These are phyloP conservation scores for Pistacia vera DNA, from an alignment of 345 rosid species.

Conservation along the genomic window DNA sequence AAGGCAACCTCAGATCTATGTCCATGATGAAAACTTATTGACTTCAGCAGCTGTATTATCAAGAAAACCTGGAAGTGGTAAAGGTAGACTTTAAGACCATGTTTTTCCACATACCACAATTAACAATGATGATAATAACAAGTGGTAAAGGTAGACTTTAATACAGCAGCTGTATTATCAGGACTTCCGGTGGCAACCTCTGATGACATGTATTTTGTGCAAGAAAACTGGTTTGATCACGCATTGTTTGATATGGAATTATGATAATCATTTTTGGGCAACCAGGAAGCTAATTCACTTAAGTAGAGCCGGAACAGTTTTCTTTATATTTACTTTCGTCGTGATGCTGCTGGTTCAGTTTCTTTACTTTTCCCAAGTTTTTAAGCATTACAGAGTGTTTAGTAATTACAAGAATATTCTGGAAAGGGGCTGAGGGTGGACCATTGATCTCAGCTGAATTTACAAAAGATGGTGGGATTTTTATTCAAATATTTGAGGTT, in stretches of 20 bases:
- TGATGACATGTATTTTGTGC: neutral
- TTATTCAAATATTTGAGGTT: neutral
- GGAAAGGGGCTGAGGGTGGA: neutral
- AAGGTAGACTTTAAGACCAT: neutral
- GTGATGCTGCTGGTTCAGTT: neutral
- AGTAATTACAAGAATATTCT: neutral
- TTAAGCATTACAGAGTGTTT: neutral
- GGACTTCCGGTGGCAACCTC: neutral
- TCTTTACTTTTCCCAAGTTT: neutral
- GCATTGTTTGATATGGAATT: neutral
- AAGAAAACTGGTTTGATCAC: neutral
- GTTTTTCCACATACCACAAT: too few species aligned
- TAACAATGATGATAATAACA: too few species aligned
- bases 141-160: too few species aligned
- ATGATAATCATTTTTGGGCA: neutral
- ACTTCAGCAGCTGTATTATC: neutral
- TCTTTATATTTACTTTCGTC: neutral
- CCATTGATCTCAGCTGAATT: neutral
- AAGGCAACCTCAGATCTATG: conserved; percentile 63
- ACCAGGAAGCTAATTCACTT: neutral
- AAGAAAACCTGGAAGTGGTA: conserved; percentile 10
- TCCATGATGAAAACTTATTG: conserved; percentile 39
- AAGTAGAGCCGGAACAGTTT: neutral
- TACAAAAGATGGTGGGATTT: neutral
- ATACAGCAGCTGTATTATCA: too few species aligned